Evolutionary conservation across 768 basidiomycete species (phyloP), one percentile per base, ranked within the genome.

Genomic region (Boletus sp.): DNA sequence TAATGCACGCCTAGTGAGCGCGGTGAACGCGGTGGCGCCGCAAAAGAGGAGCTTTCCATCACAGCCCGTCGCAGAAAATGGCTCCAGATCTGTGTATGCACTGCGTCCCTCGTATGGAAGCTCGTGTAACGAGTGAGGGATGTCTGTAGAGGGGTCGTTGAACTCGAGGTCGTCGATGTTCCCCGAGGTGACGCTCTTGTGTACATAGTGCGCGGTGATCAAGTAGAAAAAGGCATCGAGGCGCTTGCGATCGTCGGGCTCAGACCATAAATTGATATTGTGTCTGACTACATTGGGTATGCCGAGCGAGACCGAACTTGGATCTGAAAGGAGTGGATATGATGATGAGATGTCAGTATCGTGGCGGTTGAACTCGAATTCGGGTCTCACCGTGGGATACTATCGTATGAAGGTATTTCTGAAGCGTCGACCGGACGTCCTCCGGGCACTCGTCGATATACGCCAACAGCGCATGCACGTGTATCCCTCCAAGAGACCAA

Each of bases 401-500:
- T 7, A 59, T n/a, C 0, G 65, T 66, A 15, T 67, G 65, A 1
- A 66, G 63, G 49, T 66, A 62, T 24, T 52, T 65, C 14, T 14
- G 41, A 11, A 66, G 52, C 29, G 50, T 59, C 7, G 39, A 50
- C 14, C 42, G 55, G 1, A 51, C 55, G 3, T 55, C 59, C 5
- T 53, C 47, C 7, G 55, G 33, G 7, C 59, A 14, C 18, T 54
- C 50, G 30, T 67, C 63, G 15, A 57, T 44, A 20, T 61, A 67
- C 5, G 59, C 62, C 54, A 66, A 47, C 33, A 46, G 2, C 8
- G 66, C 46, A 3, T 47, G 24, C 2, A 11, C 48, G 30, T 66
- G 63, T 24, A 65, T 44, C 24, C 57, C 46, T 12, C 24, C 65
- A 4, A 66, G 55, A 7, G 65, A 67, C 65, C 65, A 66, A 6